Percentiles rank a stretch among this genome's conserved stretches.
These are phyloP conservation scores for Chrysosporium queenslandicum DNA, from an alignment of 2,329 filamentous ascomycete species.

Conservation along the genomic window DNA sequence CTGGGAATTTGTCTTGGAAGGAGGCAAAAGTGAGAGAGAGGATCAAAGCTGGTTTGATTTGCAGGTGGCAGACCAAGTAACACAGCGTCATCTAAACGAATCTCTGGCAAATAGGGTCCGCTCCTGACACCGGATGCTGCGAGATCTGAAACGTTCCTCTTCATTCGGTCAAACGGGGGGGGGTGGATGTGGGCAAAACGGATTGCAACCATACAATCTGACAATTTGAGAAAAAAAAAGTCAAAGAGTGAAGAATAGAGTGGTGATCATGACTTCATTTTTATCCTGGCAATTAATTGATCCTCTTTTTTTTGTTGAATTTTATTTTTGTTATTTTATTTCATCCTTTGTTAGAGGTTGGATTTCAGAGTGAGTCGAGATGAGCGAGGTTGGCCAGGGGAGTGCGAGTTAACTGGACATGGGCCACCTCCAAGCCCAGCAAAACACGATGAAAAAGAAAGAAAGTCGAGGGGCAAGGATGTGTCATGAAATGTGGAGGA, in stretches of 20 bases:
- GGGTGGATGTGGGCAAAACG: no score
- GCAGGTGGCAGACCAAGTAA: neutral
- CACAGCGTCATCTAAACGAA: neutral
- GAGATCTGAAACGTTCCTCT: slow-evolving; percentile 3
- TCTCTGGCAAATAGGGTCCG: neutral
- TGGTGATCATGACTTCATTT: neutral
- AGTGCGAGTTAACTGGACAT: no score
- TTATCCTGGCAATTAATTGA: neutral
- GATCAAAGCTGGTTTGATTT: neutral
- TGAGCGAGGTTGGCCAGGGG: neutral
- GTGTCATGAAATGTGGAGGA: no score
- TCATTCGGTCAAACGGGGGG: neutral
- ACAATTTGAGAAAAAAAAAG: neutral
- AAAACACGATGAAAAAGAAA: no score
- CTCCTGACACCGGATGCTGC: neutral
- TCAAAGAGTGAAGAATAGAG: neutral
- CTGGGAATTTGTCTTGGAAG: no score
- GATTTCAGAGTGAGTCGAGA: slow-evolving; percentile 11
- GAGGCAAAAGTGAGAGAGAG: neutral
- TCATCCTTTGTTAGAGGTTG: neutral
- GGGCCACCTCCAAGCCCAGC: no score
- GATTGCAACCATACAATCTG: neutral
- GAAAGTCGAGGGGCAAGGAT: no score
- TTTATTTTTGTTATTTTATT: neutral
- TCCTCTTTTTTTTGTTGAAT: neutral